Percentiles rank a stretch among this genome's conserved stretches.
phyloP scores from a whole-genome alignment of 2,329 filamentous ascomycete species.

The Malbranchea cinnamomea region DNA sequence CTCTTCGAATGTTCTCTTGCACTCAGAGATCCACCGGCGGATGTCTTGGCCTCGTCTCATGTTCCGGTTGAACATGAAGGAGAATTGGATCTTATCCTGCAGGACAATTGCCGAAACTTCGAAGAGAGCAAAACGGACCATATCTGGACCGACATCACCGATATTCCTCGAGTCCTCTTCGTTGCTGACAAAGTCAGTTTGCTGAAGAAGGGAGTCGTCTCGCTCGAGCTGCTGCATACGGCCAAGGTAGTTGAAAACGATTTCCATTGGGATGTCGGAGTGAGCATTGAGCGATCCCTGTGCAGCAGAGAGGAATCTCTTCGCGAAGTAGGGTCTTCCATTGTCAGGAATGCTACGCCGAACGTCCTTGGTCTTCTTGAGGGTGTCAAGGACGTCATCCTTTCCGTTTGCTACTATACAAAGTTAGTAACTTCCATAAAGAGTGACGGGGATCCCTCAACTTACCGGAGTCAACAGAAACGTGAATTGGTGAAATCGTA shows the following conservation, averaged over 20 bases:
- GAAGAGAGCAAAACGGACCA: slow-evolving; percentile 33
- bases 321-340: slow-evolving; percentile 22
- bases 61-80: slow-evolving; percentile 34
- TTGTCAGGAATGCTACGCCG: slow-evolving; percentile 19
- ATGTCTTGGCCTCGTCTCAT: slow-evolving; percentile 31
- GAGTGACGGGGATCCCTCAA: background rate
- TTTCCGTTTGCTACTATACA: slow-evolving; percentile 1
- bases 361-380: slow-evolving; percentile 25
- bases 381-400: slow-evolving; percentile 16
- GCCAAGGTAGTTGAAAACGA: slow-evolving; percentile 27
- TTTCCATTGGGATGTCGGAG: slow-evolving; percentile 27
- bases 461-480: slow-evolving; percentile 12
- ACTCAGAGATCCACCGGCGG: slow-evolving; percentile 29
- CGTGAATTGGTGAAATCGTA: slow-evolving; percentile 30
- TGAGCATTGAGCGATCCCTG: slow-evolving; percentile 16
- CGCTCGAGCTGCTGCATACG: slow-evolving; percentile 30
- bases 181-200: slow-evolving; percentile 20
- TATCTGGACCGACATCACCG: slow-evolving; percentile 30
- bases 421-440: background rate
- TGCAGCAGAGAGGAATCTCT: slow-evolving; percentile 16
- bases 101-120: slow-evolving; percentile 37
- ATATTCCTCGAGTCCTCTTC: slow-evolving; percentile 20
- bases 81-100: slow-evolving; percentile 31
- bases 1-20: slow-evolving; percentile 19
- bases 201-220: slow-evolving; percentile 28